Conservation (phyloP, 2,329 filamentous ascomycete genomes). For the Colletotrichum orbiculare region DNA sequence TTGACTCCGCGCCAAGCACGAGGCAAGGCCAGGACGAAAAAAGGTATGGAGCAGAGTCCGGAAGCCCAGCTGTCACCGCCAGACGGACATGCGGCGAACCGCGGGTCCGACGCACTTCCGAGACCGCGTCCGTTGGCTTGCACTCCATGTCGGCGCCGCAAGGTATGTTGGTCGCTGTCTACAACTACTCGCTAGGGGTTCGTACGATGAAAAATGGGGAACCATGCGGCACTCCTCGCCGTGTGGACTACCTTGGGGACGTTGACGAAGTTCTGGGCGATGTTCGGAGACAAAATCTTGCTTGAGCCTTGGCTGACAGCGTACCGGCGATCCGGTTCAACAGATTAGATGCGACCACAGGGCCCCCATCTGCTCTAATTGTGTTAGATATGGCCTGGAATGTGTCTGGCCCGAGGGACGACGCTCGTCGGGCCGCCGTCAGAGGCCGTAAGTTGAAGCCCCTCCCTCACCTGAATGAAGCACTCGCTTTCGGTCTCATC, state of each 20-base stretch:
- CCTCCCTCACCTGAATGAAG: neutral
- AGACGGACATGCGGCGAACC: slow-evolving; percentile 35
- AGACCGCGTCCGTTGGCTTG: slow-evolving; percentile 34
- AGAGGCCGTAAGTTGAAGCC: slow-evolving; percentile 28
- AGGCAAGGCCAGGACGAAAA: neutral
- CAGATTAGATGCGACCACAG: slow-evolving; percentile 35
- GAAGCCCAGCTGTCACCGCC: slow-evolving; percentile 29
- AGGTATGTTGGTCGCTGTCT: slow-evolving; percentile 20
- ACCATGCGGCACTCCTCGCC: slow-evolving; percentile 8
- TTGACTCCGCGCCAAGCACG: slow-evolving; percentile 11
- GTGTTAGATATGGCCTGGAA: slow-evolving; percentile 33
- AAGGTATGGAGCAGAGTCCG: slow-evolving; percentile 33
- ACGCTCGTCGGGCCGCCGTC: slow-evolving; percentile 32
- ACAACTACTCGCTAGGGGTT: neutral
- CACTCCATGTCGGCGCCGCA: slow-evolving; percentile 36
- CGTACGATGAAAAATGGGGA: neutral
- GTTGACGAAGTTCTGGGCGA: neutral
- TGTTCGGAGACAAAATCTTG: neutral
- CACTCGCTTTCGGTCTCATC: too few species aligned
- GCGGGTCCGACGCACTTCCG: slow-evolving; percentile 35
- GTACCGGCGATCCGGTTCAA: slow-evolving; percentile 23
- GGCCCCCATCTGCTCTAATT: slow-evolving; percentile 32
- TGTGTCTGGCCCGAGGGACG: slow-evolving; percentile 34
- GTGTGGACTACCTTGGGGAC: neutral
- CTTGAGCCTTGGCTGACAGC: slow-evolving; percentile 20